Base-by-base conservation (phyloP, 225 moss, liverwort and hornwort species). In the Lunularia cruciata region DNA sequence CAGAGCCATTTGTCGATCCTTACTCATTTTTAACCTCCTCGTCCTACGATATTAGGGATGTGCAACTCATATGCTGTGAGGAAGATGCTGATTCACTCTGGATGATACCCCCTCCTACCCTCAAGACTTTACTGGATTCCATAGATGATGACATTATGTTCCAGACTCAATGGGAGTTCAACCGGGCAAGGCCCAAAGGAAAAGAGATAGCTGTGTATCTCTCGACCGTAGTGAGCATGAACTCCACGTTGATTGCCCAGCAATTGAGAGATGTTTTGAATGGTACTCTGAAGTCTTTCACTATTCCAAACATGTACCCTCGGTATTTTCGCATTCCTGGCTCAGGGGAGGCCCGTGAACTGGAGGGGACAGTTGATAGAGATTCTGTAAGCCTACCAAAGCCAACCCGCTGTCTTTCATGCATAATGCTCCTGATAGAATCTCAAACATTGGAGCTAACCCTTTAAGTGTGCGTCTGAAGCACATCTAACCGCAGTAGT, bases 1-100 rank as follows among this genome's bases (percentile, higher is more conserved):
- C 18, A 30, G 63, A 31, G 28, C 65, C 10, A 18, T 67, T 62
- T n/a, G 32, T 67, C 15, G 71, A 77, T 20, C 63, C 73, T 64
- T 47, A 70, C 20, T 25, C 3, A 23, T 20, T 54, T 63, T 31
- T 78, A 0, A 46, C 32, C 56, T 71, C 71, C 0, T 83, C 74
- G 8, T 57, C 71, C 2, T 90, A 83, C 63, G 88, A 83, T 26
- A 33, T 70, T 38, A 81, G 81, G 52, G 95, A 96, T 72, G 83
- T 90, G 62, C 95, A 96, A 84, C 65, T 87, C 35, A 74, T 96
- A 47, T 96, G 95, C 77, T 96, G 95, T 80, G 92, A 88, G 72
- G 86, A 85, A 48, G 87, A 92, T 74, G 87, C 90, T 51, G 90
- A 92, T 65, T 86, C 90, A 34, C 77, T 88, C 23, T 96, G 92